Evolutionary conservation across 768 basidiomycete genomes (phyloP).

Genomic region (Lactifluus volemus): DNA sequence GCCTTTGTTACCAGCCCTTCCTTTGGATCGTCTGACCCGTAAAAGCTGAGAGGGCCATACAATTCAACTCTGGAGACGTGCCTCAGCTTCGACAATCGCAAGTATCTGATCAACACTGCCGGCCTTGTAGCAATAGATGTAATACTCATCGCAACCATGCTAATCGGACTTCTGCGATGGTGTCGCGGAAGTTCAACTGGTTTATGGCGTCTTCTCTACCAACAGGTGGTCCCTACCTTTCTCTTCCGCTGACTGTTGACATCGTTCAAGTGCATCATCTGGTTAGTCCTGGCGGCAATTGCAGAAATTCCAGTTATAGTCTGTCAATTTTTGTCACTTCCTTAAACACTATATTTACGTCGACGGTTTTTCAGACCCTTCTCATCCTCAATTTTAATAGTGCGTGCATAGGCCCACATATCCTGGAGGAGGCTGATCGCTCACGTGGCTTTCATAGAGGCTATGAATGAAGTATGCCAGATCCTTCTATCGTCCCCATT

Average conservation of each 20-base stretch:
- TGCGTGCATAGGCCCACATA: neutral
- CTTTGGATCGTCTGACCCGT: neutral
- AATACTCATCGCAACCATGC: neutral
- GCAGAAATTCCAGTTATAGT: neutral
- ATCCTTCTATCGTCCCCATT: neutral
- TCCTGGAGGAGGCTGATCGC: neutral
- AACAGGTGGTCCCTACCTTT: neutral
- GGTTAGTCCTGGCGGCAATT: neutral
- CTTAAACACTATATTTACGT: neutral
- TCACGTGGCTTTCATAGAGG: neutral
- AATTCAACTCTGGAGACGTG: neutral
- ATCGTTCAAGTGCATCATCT: neutral
- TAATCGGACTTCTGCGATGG: neutral
- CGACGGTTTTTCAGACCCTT: neutral
- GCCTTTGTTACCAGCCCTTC: too few species aligned
- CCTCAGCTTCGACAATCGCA: neutral
- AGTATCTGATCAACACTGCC: neutral
- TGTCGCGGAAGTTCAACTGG: neutral
- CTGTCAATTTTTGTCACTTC: neutral
- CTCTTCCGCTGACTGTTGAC: neutral
- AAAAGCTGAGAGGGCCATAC: neutral
- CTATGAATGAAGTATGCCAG: neutral
- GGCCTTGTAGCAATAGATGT: neutral
- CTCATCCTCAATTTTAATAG: neutral
- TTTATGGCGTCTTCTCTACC: slow-evolving; percentile 11